Percentiles rank a stretch among this genome's conserved stretches.
Conservation (phyloP, 1,139 yeast species). For the Blastobotrys raffinosifermentans region DNA sequence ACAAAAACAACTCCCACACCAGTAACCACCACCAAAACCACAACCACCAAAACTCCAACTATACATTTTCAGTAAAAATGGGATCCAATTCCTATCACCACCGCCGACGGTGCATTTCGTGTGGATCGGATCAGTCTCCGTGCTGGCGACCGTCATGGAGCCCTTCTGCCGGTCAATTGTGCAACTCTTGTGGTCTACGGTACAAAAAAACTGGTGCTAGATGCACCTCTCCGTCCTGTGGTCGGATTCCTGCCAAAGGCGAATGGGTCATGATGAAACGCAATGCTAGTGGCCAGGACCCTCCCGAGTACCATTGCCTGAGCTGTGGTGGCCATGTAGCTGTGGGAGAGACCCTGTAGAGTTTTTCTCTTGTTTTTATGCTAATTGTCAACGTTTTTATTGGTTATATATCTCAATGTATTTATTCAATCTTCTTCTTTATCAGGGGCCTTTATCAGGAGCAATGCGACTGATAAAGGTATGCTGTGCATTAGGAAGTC, state of each 20-base stretch:
- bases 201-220: slow-evolving; percentile 92
- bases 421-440: too few species aligned
- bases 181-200: slow-evolving; percentile 93
- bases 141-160: slow-evolving; percentile 99
- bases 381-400: too few species aligned
- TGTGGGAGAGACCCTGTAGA: slow-evolving; percentile 34
- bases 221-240: slow-evolving; percentile 69
- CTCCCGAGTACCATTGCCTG: slow-evolving; percentile 47
- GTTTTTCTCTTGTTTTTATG: too few species aligned
- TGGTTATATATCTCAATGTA: too few species aligned
- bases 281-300: slow-evolving; percentile 35
- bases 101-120: slow-evolving; percentile 65
- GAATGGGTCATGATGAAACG: slow-evolving; percentile 85
- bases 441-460: too few species aligned
- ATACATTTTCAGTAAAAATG: too few species aligned
- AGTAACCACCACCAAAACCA: too few species aligned
- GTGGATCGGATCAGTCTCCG: slow-evolving; percentile 88
- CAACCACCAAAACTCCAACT: too few species aligned
- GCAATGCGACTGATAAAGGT: too few species aligned
- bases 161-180: slow-evolving; percentile 76
- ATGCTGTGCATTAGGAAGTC: too few species aligned
- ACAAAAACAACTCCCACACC: too few species aligned
- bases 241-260: slow-evolving; percentile 91
- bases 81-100: too few species aligned
- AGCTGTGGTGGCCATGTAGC: slow-evolving; percentile 61